Percentiles rank a stretch among this genome's conserved stretches.
phyloP scores from a whole-genome alignment of 148 eudicot species.

The Chenopodium berlandieri region DNA sequence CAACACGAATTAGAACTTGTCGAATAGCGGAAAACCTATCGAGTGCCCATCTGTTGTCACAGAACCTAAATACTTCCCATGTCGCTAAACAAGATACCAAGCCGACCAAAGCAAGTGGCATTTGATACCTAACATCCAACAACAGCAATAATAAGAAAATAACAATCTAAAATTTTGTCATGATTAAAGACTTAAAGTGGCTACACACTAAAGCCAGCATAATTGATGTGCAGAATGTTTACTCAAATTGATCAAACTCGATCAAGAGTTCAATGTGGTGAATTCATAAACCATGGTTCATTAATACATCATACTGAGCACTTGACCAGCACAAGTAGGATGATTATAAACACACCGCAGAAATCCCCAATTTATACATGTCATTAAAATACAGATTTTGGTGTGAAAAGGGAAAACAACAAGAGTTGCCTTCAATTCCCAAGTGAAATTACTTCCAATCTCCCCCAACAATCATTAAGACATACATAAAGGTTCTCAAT shows the following conservation, averaged over 20 bases:
- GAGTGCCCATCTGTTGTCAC: slow-evolving; percentile 60
- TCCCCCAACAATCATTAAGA: background rate
- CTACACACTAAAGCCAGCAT: background rate
- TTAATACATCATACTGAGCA: background rate
- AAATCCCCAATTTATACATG: background rate
- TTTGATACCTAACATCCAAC: slow-evolving; percentile 58
- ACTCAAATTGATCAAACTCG: background rate
- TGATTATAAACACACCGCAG: background rate
- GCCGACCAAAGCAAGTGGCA: slow-evolving; percentile 83
- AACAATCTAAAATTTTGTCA: background rate
- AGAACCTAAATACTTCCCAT: slow-evolving; percentile 69
- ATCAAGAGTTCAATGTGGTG: no score
- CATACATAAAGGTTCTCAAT: background rate
- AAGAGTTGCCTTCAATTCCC: background rate
- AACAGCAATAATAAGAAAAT: slow-evolving; percentile 1
- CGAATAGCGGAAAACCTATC: slow-evolving; percentile 48
- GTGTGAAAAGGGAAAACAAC: background rate
- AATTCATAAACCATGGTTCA: no score
- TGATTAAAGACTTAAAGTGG: background rate
- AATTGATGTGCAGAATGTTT: background rate
- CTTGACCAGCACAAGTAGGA: background rate
- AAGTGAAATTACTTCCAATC: background rate
- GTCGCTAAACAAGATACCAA: slow-evolving; percentile 66
- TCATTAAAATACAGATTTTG: background rate
- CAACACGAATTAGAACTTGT: slow-evolving; percentile 46